phyloP scores from a whole-genome alignment of 2,329 filamentous ascomycete species.

The Scolecobasidium constrictum region DNA sequence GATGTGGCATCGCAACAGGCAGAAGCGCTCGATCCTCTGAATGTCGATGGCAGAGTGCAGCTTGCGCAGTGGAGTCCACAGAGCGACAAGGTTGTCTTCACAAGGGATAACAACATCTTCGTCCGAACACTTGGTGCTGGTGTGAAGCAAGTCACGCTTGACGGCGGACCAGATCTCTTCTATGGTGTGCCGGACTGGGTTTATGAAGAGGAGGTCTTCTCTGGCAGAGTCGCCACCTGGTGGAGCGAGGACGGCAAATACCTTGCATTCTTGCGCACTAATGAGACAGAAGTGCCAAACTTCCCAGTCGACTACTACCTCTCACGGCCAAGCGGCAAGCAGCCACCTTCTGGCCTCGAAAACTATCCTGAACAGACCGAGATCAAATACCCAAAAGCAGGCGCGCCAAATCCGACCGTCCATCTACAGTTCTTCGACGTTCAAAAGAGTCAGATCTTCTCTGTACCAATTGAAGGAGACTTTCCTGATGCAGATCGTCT shows the following conservation, averaged over 20 bases:
- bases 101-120: slow-evolving; percentile 81
- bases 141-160: slow-evolving; percentile 65
- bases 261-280: slow-evolving; percentile 83
- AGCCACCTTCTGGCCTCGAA: slow-evolving; percentile 61
- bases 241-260: slow-evolving; percentile 87
- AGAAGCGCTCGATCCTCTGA: slow-evolving; percentile 63
- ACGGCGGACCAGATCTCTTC: slow-evolving; percentile 81
- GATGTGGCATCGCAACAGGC: slow-evolving; percentile 72
- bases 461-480: slow-evolving; percentile 63
- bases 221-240: slow-evolving; percentile 77
- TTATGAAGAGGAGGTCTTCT: slow-evolving; percentile 79
- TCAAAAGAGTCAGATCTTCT: slow-evolving; percentile 63
- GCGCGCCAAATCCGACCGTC: slow-evolving; percentile 84
- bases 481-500: slow-evolving; percentile 75
- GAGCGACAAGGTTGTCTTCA: slow-evolving; percentile 82
- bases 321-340: slow-evolving; percentile 66
- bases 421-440: slow-evolving; percentile 84
- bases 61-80: slow-evolving; percentile 82
- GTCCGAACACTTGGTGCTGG: slow-evolving; percentile 56
- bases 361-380: slow-evolving; percentile 80
- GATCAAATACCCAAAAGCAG: slow-evolving; percentile 97
- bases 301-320: slow-evolving; percentile 93
- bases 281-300: slow-evolving; percentile 83
- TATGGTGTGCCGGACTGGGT: slow-evolving; percentile 98
- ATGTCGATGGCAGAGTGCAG: slow-evolving; percentile 59